phyloP scores from a whole-genome alignment of 2,329 filamentous ascomycete genomes.

The Biscogniauxia marginata region DNA sequence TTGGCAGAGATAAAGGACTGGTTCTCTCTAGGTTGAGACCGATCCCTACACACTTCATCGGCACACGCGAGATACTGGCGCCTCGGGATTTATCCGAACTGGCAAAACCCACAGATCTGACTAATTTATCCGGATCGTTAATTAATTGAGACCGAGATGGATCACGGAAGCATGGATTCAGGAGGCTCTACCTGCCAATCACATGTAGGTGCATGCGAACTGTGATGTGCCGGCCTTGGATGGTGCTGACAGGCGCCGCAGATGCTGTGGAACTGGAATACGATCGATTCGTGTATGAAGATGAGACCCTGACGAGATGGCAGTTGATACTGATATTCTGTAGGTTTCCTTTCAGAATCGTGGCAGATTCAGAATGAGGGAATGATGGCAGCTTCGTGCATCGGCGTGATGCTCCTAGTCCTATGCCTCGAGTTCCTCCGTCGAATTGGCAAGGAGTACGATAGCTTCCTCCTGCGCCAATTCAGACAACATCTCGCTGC shows the following conservation, averaged over 20 bases:
- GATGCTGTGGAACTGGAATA: slow-evolving; percentile 48
- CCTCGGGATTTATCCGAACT: background rate
- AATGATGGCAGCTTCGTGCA: slow-evolving; percentile 43
- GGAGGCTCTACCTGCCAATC: slow-evolving; percentile 10
- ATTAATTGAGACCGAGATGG: slow-evolving; percentile 25
- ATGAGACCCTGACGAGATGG: background rate
- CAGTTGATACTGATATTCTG: background rate
- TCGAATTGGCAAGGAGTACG: slow-evolving; percentile 42
- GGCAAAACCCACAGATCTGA: background rate
- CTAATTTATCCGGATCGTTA: slow-evolving; percentile 13
- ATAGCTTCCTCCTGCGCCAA: slow-evolving; percentile 38
- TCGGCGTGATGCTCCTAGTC: slow-evolving; percentile 41
- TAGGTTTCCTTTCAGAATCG: slow-evolving; percentile 38
- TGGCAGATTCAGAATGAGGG: slow-evolving; percentile 42
- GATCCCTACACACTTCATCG: too few relatives aligned
- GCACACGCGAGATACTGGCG: background rate
- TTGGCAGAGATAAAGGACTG: background rate
- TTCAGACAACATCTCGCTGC: slow-evolving; percentile 37
- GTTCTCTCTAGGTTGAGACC: background rate
- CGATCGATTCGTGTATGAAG: slow-evolving; percentile 38
- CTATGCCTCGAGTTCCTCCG: slow-evolving; percentile 41
- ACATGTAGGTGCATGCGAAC: slow-evolving; percentile 4
- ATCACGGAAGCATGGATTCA: slow-evolving; percentile 15
- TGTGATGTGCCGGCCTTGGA: slow-evolving; percentile 2
- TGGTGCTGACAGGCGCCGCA: slow-evolving; percentile 20